Evolutionary conservation across 148 eudicot species (phyloP).

Genomic region (Nepenthes mirabilis): DNA sequence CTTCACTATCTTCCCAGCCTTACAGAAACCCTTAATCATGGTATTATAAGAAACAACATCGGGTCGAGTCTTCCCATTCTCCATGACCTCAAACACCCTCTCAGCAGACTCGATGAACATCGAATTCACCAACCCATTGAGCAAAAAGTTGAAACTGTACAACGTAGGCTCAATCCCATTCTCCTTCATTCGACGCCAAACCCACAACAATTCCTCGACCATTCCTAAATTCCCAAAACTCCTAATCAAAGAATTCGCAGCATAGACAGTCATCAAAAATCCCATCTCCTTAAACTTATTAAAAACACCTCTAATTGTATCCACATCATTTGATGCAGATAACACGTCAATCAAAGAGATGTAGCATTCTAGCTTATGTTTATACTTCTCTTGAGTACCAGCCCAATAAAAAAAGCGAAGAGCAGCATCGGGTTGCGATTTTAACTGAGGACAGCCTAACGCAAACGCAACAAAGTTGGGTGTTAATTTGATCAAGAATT

Average conservation of each 20-base stretch:
- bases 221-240: constrained; percentile 72
- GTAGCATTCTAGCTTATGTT: constrained; percentile 61
- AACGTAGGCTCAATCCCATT: constrained; percentile 70
- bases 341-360: constrained; percentile 54
- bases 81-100: constrained; percentile 82
- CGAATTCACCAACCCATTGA: constrained; percentile 53
- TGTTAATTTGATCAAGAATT: constrained; percentile 55
- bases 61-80: constrained; percentile 52
- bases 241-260: constrained; percentile 71
- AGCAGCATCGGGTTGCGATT: constrained; percentile 29
- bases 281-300: constrained; percentile 32
- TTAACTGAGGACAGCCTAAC: constrained; percentile 32
- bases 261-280: constrained; percentile 34
- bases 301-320: constrained; percentile 45
- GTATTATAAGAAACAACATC: constrained; percentile 87
- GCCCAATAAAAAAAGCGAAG: constrained; percentile 77
- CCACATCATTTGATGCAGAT: constrained; percentile 32
- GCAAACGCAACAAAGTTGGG: constrained; percentile 63
- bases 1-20: constrained; percentile 53
- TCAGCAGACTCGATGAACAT: constrained; percentile 74
- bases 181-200: constrained; percentile 77
- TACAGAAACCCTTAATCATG: constrained; percentile 88
- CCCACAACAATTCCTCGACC: constrained; percentile 95
- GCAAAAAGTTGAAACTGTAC: constrained; percentile 67
- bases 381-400: constrained; percentile 63